These are phyloP conservation scores for Celoporthe dispersa DNA, from an alignment of 2,329 filamentous ascomycete species.

Conservation along the genomic window DNA sequence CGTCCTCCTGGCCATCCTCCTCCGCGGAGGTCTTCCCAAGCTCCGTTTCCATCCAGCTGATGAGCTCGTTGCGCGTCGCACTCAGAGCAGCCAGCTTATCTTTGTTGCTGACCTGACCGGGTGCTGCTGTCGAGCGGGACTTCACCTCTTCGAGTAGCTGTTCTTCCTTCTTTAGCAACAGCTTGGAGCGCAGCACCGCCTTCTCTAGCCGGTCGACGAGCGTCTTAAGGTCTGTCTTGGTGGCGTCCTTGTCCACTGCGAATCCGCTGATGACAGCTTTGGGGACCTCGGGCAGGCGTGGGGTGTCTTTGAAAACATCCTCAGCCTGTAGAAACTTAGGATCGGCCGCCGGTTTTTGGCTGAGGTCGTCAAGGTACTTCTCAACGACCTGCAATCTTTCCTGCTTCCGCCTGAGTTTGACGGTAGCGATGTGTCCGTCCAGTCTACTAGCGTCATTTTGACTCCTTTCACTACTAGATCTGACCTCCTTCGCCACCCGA, in stretches of 20 bases:
- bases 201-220: conserved; percentile 60
- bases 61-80: conserved; percentile 62
- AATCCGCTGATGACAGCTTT: conserved; percentile 56
- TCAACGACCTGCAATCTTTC: conserved; percentile 55
- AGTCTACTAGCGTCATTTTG: conserved; percentile 38
- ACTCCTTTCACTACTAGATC: conserved; percentile 14
- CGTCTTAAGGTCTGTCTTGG: conserved; percentile 49
- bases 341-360: conserved; percentile 56
- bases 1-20: conserved; percentile 33
- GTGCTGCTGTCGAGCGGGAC: conserved; percentile 42
- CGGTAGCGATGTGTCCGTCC: conserved; percentile 55
- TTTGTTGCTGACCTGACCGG: conserved; percentile 41
- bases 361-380: conserved; percentile 54
- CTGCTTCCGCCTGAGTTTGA: conserved; percentile 57
- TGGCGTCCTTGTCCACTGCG: conserved; percentile 44
- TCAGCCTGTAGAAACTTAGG: conserved; percentile 55
- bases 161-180: conserved; percentile 61
- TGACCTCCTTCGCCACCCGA: conserved; percentile 34
- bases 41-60: conserved; percentile 68
- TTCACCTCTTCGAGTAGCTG: conserved; percentile 55
- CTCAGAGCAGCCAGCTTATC: conserved; percentile 58
- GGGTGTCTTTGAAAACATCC: conserved; percentile 50
- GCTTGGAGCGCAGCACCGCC: conserved; percentile 60
- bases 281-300: conserved; percentile 55
- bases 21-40: conserved; percentile 54